Conservation (phyloP, 768 basidiomycete species). For the Coprinopsis marcescibilis region DNA sequence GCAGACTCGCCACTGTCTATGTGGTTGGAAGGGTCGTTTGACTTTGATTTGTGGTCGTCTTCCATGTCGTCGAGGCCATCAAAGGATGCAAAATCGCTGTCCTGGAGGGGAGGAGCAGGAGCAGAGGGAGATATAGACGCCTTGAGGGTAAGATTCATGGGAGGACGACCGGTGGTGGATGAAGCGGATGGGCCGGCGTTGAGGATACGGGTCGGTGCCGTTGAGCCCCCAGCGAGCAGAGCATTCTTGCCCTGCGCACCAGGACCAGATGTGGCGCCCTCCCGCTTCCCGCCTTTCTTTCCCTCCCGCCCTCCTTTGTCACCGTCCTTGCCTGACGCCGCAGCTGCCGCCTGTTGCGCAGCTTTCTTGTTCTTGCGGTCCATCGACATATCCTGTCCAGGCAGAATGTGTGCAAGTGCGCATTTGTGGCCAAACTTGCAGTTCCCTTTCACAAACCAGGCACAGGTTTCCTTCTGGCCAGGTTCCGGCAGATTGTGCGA, state of each 20-base stretch:
- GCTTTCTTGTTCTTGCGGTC: slow-evolving; percentile 97
- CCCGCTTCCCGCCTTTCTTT: slow-evolving; percentile 32
- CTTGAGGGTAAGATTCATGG: slow-evolving; percentile 64
- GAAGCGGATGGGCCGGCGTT: slow-evolving; percentile 17
- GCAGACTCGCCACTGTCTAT: slow-evolving; percentile 14
- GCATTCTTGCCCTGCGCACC: slow-evolving; percentile 26
- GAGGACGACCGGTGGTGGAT: slow-evolving; percentile 41
- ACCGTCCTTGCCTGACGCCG: slow-evolving; percentile 35
- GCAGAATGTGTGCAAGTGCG: slow-evolving; percentile 89
- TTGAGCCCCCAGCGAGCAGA: slow-evolving; percentile 50
- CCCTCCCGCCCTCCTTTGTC: slow-evolving; percentile 25
- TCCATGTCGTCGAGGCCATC: slow-evolving; percentile 57
- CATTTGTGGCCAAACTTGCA: slow-evolving; percentile 71
- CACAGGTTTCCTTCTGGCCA: slow-evolving; percentile 76
- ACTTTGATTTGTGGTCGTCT: too few relatives aligned
- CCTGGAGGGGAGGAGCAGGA: slow-evolving; percentile 71
- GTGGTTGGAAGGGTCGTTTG: slow-evolving; percentile 26
- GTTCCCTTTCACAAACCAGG: slow-evolving; percentile 93
- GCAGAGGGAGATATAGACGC: slow-evolving; percentile 71
- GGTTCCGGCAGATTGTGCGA: slow-evolving; percentile 73
- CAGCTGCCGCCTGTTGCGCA: slow-evolving; percentile 59
- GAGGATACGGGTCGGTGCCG: slow-evolving; percentile 56
- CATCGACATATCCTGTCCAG: slow-evolving; percentile 92
- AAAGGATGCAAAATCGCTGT: slow-evolving; percentile 70
- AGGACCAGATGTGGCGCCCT: slow-evolving; percentile 19